phyloP scores from a whole-genome alignment of 352 stramenopile genomes.

The Phytophthora niederhauseri region DNA sequence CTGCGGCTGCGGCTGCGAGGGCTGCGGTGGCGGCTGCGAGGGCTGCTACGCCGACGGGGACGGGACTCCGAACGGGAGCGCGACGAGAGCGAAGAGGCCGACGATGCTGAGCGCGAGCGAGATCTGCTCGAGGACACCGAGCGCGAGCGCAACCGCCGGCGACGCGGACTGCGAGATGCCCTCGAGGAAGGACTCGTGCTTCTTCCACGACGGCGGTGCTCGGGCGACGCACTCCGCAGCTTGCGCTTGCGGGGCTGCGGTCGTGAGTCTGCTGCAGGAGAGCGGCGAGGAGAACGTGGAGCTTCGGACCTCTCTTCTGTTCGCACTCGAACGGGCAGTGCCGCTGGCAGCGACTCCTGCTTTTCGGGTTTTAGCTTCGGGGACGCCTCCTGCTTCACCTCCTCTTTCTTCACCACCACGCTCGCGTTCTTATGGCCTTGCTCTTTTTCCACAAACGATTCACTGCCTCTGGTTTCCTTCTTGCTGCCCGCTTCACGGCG shows the following conservation, averaged over 20 bases:
- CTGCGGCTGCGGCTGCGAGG: constrained; percentile 34
- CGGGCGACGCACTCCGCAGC: constrained; percentile 25
- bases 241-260: constrained; percentile 29
- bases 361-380: constrained; percentile 9
- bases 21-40: constrained; percentile 36
- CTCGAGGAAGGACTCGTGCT: constrained; percentile 29
- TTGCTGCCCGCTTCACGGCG: background rate
- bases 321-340: constrained; percentile 17
- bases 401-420: constrained; percentile 8
- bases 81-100: constrained; percentile 29
- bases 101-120: constrained; percentile 31
- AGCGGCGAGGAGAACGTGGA: constrained; percentile 14
- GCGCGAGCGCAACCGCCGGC: constrained; percentile 30
- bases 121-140: constrained; percentile 32
- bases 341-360: constrained; percentile 9
- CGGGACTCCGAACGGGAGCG: constrained; percentile 37
- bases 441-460: background rate
- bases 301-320: constrained; percentile 12
- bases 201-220: constrained; percentile 26
- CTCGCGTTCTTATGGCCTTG: constrained; percentile 4
- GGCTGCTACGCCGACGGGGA: constrained; percentile 30
- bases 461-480: constrained; percentile 12
- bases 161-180: constrained; percentile 25
- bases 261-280: constrained; percentile 4
- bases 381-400: constrained; percentile 13